These are phyloP conservation scores for Sarocladium strictum DNA, from an alignment of 2,329 filamentous ascomycete genomes.

Conservation along the genomic window DNA sequence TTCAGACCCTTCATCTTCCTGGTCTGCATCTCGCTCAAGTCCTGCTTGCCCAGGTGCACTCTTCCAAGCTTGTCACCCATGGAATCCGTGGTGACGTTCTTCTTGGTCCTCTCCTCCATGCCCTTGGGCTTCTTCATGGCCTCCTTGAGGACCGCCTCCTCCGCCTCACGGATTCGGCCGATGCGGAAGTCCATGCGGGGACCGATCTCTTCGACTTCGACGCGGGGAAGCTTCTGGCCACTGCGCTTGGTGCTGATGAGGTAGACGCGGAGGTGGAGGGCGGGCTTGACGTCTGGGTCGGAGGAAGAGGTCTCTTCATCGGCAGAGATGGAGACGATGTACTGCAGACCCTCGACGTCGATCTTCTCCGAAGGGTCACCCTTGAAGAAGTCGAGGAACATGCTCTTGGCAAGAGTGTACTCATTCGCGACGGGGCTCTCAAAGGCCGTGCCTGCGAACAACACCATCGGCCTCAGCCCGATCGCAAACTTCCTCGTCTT, in stretches of 20 bases:
- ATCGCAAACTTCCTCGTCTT: constrained; percentile 70
- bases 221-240: constrained; percentile 78
- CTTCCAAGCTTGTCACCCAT: constrained; percentile 96
- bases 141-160: constrained; percentile 76
- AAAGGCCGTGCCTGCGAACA: constrained; percentile 86
- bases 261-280: constrained; percentile 70
- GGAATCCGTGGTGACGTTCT: constrained; percentile 87
- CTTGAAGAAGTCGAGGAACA: constrained; percentile 88
- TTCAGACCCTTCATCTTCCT: constrained; percentile 99
- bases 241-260: constrained; percentile 80
- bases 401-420: constrained; percentile 79
- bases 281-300: constrained; percentile 43
- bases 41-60: constrained; percentile 86
- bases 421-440: constrained; percentile 73
- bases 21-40: constrained; percentile 81
- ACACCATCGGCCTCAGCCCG: constrained; percentile 80
- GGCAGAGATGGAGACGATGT: constrained; percentile 76
- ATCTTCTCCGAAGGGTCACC: constrained; percentile 70
- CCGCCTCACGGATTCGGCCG: constrained; percentile 73
- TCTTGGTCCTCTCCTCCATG: constrained; percentile 75
- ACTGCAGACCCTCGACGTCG: constrained; percentile 92
- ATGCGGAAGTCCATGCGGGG: constrained; percentile 88
- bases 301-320: constrained; percentile 47
- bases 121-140: constrained; percentile 81
- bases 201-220: constrained; percentile 93